Percentiles rank a stretch among this genome's conserved stretches.
Evolutionary conservation across 1,284 basidiomycete species (phyloP).

Genomic region (Inonotus obliquus): DNA sequence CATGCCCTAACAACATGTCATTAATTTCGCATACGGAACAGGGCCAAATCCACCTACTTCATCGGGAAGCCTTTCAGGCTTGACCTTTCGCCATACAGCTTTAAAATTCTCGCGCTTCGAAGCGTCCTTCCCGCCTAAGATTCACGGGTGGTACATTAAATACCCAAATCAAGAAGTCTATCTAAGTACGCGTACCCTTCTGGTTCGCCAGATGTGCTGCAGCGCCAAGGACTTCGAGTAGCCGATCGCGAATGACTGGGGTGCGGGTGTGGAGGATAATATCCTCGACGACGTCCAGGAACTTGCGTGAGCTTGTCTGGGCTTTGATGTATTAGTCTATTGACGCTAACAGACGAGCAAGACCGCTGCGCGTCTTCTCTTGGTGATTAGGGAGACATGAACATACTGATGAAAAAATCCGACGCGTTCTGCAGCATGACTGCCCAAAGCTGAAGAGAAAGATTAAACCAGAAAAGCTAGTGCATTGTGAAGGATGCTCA

Average conservation of each 20-base stretch:
- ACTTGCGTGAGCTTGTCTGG: slow-evolving; percentile 70
- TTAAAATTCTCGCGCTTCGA: slow-evolving; percentile 12
- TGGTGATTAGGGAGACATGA: background rate
- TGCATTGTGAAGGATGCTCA: slow-evolving; percentile 29
- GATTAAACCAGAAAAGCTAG: background rate
- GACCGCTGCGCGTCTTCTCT: background rate
- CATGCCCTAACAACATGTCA: slow-evolving; percentile 7
- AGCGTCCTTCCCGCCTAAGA: slow-evolving; percentile 9
- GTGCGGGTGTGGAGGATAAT: slow-evolving; percentile 54
- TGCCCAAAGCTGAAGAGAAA: slow-evolving; percentile 64
- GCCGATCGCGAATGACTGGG: slow-evolving; percentile 67
- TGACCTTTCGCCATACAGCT: slow-evolving; percentile 16
- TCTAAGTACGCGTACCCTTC: slow-evolving; percentile 34
- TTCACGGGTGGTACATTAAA: background rate
- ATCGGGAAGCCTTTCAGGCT: slow-evolving; percentile 31
- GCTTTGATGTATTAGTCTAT: slow-evolving; percentile 22
- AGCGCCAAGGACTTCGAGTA: slow-evolving; percentile 67
- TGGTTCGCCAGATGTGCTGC: slow-evolving; percentile 58
- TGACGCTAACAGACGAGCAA: background rate
- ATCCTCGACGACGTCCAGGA: slow-evolving; percentile 69
- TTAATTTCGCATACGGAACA: background rate
- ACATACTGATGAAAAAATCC: slow-evolving; percentile 47
- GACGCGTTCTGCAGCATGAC: slow-evolving; percentile 75
- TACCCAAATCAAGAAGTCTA: background rate
- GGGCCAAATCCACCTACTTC: slow-evolving; percentile 36